Base-by-base conservation (phyloP, 768 basidiomycete species). In the Clavulina sp. region DNA sequence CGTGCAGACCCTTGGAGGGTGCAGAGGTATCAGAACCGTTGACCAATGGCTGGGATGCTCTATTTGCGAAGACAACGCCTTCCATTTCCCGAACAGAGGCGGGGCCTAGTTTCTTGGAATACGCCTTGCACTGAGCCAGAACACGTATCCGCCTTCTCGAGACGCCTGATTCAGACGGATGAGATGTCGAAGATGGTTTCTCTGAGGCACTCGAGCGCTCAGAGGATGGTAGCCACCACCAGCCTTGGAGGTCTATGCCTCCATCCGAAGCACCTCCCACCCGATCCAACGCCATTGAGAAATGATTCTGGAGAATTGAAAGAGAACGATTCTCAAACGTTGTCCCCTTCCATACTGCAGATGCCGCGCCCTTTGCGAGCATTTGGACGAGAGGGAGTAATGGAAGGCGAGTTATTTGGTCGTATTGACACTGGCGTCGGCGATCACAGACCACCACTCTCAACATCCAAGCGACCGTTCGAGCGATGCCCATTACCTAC, bases 251-350 rank as follows among this genome's bases (percentile, higher is more conserved):
- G 64, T 95, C 91, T 40, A 95, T 69, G 0, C 91, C 91, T 3
- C 89, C 87, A 62, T 93, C 91, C n/a, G 76, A 72, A 59, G 72
- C 77, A n/a, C 89, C 87, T 3, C 89, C 89, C 16, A 91, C 78
- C 48, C 78, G 76, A 43, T 66, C 70, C 3, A 92, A 70, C 1
- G 78, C 72, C 89, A 93, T 95, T 32, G 81, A 84, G 47, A 92
- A 67, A 43, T 75, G 64, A 2, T 72, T 62, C 33, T 76, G 74
- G 3, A 89, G 71, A 4, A 86, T 59, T 5, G 64, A 61, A 26
- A 80, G 70, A 0, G 80, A 78, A 1, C 80, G 75, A 28, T 74
- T 62, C 62, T 95, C 89, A 60, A 89, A 95, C 0, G 76, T 75
- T 1, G 66, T 70, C 2, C 89, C 89, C 28, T 78, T 73, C 51